Evolutionary conservation across 495 filamentous ascomycete species (phyloP).

Genomic region (Hyaloscypha finlandica): DNA sequence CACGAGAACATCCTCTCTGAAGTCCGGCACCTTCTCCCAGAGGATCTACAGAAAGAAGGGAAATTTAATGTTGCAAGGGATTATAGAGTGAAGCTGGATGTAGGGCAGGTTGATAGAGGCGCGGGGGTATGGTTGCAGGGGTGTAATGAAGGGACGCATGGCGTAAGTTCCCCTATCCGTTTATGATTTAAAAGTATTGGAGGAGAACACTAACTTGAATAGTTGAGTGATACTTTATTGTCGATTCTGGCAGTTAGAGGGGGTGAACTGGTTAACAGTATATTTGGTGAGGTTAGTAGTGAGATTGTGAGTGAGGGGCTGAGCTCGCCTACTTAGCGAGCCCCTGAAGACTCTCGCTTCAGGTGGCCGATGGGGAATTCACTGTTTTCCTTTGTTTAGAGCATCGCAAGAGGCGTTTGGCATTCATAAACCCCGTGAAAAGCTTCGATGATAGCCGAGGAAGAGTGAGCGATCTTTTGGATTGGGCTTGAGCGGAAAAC

Average conservation of each 20-base stretch:
- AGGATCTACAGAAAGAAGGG: slow-evolving; percentile 24
- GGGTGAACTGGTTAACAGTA: slow-evolving; percentile 74
- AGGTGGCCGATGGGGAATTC: neutral
- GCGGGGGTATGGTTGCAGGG: slow-evolving; percentile 92
- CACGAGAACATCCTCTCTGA: slow-evolving; percentile 77
- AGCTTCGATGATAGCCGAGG: neutral
- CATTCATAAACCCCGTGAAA: neutral
- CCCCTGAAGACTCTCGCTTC: neutral
- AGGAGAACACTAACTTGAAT: slow-evolving; percentile 12
- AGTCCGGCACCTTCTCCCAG: slow-evolving; percentile 62
- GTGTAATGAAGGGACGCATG: slow-evolving; percentile 90
- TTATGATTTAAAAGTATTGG: neutral
- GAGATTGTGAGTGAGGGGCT: neutral
- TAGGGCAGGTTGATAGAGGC: slow-evolving; percentile 58
- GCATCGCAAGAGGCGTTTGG: neutral
- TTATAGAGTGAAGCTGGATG: slow-evolving; percentile 72
- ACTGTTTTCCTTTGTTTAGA: neutral
- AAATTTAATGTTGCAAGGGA: slow-evolving; percentile 56
- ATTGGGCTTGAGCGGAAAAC: neutral
- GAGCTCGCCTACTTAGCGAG: neutral
- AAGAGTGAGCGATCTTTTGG: neutral
- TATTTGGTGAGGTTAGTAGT: slow-evolving; percentile 53
- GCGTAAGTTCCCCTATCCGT: slow-evolving; percentile 55
- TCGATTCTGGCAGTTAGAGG: slow-evolving; percentile 75
- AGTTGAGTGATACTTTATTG: slow-evolving; percentile 77